Evolutionary conservation across 1,284 basidiomycete species (phyloP).

Genomic region (Ustilago lituana): DNA sequence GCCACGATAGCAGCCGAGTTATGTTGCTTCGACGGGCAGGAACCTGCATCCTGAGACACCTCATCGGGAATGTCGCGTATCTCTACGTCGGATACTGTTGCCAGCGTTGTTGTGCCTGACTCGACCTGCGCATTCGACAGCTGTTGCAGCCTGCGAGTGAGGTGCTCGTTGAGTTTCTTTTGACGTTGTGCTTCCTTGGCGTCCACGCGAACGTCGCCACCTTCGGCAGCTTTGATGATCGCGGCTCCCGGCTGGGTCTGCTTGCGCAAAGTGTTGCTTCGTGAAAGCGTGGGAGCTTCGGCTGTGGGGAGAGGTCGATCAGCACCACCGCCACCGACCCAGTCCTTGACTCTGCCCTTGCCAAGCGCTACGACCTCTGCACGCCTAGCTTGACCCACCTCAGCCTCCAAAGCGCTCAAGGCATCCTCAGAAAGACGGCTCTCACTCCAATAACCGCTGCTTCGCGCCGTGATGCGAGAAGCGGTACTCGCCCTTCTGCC

Average conservation of each 20-base stretch:
- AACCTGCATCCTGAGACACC: not conserved
- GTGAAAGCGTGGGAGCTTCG: slow-evolving; percentile 38
- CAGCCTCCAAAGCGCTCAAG: slow-evolving; percentile 45
- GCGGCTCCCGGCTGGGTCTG: slow-evolving; percentile 3
- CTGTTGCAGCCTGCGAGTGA: slow-evolving; percentile 18
- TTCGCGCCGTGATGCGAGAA: slow-evolving; percentile 31
- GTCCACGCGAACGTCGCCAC: not conserved
- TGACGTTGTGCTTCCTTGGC: slow-evolving; percentile 19
- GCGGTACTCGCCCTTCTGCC: slow-evolving; percentile 25
- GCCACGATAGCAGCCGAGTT: too few species aligned
- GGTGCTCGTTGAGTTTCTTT: slow-evolving; percentile 20
- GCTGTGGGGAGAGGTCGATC: slow-evolving; percentile 16
- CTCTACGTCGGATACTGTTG: not conserved
- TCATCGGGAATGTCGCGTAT: slow-evolving; percentile 20
- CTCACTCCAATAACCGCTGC: slow-evolving; percentile 45
- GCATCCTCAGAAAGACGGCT: slow-evolving; percentile 40
- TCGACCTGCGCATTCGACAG: slow-evolving; percentile 21
- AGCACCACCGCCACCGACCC: slow-evolving; percentile 29
- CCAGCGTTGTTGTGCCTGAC: not conserved
- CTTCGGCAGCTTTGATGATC: not conserved
- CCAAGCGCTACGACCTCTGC: slow-evolving; percentile 46
- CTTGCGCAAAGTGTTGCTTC: slow-evolving; percentile 36
- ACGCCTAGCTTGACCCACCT: slow-evolving; percentile 43
- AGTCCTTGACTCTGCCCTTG: slow-evolving; percentile 47
- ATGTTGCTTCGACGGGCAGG: not conserved